Base-by-base conservation (phyloP, 106 monocot species). In the Cymbidium sinense region DNA sequence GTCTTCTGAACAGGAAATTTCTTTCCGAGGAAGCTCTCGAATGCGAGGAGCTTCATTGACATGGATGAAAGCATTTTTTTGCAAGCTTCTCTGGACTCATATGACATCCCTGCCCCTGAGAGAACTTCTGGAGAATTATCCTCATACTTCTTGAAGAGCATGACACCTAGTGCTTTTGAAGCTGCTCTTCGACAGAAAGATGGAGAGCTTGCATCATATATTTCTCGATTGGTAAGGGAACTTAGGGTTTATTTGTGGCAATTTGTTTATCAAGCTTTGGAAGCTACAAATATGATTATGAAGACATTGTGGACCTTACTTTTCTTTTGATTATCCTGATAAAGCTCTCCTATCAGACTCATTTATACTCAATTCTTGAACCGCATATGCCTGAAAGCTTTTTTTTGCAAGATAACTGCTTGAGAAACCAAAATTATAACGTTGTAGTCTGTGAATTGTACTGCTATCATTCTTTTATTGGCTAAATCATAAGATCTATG, bases 161-260 rank as follows among this genome's bases (percentile, higher is more conserved):
- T 98, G 98, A 94, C 98, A 11, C 94, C 94, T 64, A 94, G 88
- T 83, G 81, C 92, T 62, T 98, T 92, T 83, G 98, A 98, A 84
- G 91, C 90, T 27, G 83, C 90, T 52, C 92, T 98, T 75, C 91
- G 98, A 31, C 94, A 98, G 34, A 98, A 94, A 78, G 98, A 98
- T 81, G 94, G 94, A 70, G 98, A 98, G 78, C 85, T 98, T n/a
- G 82, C 88, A 43, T 98, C 98, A 75, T 98, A 94, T 79, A 81
- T 92, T 79, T 90, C 98, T 47, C 98, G 98, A 70, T 80, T 98
- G 86, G 98, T 98, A 88, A 78, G 76, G 35, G 76, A 52, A 61
- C 65, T 33, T 25, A 39, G 28, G 33, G 11, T 47, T 47, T 47
- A 15, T 47, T 47, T 47, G 13, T 47, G 47, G 7, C 5, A 39